phyloP scores from a whole-genome alignment of 305 asterid species.

The Fraxinus baroniana region DNA sequence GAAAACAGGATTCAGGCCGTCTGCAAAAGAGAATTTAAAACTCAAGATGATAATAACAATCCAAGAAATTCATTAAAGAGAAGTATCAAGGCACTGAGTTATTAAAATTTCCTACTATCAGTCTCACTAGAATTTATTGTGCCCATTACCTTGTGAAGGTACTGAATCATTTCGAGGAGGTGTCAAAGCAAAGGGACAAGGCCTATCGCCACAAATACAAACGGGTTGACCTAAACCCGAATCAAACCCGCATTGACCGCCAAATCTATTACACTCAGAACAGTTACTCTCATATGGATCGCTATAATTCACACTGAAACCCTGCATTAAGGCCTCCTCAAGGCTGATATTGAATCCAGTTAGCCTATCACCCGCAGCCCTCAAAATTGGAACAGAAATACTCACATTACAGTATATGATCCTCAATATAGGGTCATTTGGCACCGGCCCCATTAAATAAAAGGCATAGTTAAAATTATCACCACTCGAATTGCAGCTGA shows the following conservation, averaged over 20 bases:
- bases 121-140: not conserved
- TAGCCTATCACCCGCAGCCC: conserved; percentile 32
- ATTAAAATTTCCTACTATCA: not conserved
- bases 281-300: conserved; percentile 47
- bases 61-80: not conserved
- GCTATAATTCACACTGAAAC: conserved; percentile 57
- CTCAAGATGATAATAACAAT: not conserved
- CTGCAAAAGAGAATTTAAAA: not conserved
- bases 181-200: conserved; percentile 34
- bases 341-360: conserved; percentile 31
- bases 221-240: conserved; percentile 30
- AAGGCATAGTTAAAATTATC: conserved; percentile 38
- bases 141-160: conserved; percentile 32
- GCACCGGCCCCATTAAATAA: conserved; percentile 48
- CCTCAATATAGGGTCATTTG: conserved; percentile 42
- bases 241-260: conserved; percentile 65
- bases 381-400: conserved; percentile 44
- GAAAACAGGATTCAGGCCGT: not conserved
- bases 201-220: conserved; percentile 55
- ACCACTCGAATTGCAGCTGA: conserved; percentile 32
- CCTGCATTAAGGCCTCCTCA: conserved; percentile 49
- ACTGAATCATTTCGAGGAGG: conserved; percentile 26
- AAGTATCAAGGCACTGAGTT: not conserved
- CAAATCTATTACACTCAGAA: conserved; percentile 36
- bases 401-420: conserved; percentile 33